Base-by-base conservation (phyloP, 1,284 basidiomycete species). In the Vanrija pseudolonga region DNA sequence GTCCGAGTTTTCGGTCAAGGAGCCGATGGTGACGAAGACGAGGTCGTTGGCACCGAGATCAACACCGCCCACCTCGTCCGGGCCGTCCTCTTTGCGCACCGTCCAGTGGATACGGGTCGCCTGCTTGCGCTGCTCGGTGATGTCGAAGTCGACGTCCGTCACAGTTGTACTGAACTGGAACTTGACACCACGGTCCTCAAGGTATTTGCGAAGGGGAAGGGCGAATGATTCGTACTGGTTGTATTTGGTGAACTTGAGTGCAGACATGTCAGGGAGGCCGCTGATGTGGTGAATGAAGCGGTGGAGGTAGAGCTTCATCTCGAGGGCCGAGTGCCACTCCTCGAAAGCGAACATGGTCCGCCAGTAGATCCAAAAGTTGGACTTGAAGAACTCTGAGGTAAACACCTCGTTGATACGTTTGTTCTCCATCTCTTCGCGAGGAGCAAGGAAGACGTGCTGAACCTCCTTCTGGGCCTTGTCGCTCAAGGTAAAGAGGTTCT, bases 151-250 rank as follows among this genome's bases (percentile, higher is more conserved):
- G 32, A 50, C 20, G n/a, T 44, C 42, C 0, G 42, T 50, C 15
- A 50, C 49, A 4, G 5, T 23, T 2, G 49, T 44, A 19, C 20
- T 6, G 23, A 22, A 11, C 49, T 44, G 19, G 42, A 50, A 50
- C 28, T 37, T 37, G 20, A 50, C 49, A 12, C 42, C 42, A 22
- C 24, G 49, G 15, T 24, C 17, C n/a, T 23, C 40, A 32, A 50
- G 49, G 5, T 38, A 50, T 22, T 19, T n/a, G 20, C 42, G 19
- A 17, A 50, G 49, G 3, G 49, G 48, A 4, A 44, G 7, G 8
- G 28, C 49, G 38, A 50, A 50, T 7, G 41, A 44, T 36, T 50
- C 49, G 42, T 50, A 50, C 22, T 50, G 49, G 32, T 44, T 50
- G 42, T 50, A 44, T 17, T 37, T 36, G 3, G 49, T 50, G 15